These are phyloP conservation scores for Saturnispora galanensis DNA, from an alignment of 805 yeast species.

Conservation along the genomic window DNA sequence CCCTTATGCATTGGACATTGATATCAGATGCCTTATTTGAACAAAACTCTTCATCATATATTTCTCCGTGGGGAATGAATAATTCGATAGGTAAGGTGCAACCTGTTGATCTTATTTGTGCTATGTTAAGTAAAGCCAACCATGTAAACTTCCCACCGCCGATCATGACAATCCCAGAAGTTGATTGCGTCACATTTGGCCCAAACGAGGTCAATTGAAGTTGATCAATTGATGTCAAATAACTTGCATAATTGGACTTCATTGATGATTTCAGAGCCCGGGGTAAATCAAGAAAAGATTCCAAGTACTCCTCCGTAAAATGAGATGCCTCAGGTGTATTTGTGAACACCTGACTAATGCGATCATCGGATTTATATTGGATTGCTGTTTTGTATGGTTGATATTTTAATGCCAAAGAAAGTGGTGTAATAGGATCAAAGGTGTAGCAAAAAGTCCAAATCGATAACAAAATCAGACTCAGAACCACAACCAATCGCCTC, in stretches of 20 bases:
- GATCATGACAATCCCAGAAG: conserved; percentile 36
- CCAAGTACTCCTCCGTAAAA: conserved; percentile 8
- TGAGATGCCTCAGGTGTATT: neutral
- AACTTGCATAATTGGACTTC: conserved; percentile 28
- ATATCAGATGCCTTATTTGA: conserved; percentile 30
- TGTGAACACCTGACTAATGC: neutral
- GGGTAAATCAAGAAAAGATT: conserved; percentile 7
- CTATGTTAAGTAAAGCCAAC: conserved; percentile 40
- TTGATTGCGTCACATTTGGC: neutral
- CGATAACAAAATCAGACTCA: too few species aligned
- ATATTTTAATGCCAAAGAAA: neutral
- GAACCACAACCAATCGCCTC: too few species aligned
- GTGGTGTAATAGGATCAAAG: neutral
- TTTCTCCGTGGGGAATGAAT: conserved; percentile 34
- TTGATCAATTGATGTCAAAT: conserved; percentile 14
- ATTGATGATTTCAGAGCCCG: neutral
- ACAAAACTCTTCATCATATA: conserved; percentile 40
- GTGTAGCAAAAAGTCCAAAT: neutral
- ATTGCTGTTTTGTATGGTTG: neutral
- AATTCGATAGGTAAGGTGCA: conserved; percentile 42
- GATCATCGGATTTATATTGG: neutral
- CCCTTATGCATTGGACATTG: conserved; percentile 38
- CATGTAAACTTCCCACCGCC: conserved; percentile 46
- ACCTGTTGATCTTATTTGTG: conserved; percentile 35
- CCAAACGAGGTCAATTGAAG: conserved; percentile 32